These are phyloP conservation scores for Oryza meridionalis DNA, from an alignment of 176 grass and related monocot species.

Conservation along the genomic window DNA sequence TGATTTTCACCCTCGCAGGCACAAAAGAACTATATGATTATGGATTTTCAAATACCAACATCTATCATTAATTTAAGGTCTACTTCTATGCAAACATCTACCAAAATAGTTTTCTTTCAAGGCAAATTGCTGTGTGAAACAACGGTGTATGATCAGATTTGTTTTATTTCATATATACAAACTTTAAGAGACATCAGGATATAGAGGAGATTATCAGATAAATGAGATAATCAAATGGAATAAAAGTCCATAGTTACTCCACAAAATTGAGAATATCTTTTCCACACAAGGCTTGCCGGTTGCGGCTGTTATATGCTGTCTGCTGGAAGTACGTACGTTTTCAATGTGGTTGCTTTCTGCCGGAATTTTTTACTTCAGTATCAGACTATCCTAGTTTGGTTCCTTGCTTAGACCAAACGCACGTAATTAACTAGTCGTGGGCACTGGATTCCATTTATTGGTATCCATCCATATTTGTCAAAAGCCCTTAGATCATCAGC, in stretches of 20 bases:
- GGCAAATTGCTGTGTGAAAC: background rate
- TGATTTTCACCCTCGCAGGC: background rate
- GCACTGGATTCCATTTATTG: conserved; percentile 50
- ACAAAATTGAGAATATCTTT: background rate
- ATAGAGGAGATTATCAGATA: background rate
- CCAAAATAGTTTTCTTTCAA: background rate
- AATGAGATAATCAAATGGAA: background rate
- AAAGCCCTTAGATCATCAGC: conserved; percentile 2
- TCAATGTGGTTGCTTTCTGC: conserved; percentile 27
- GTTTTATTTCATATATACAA: background rate
- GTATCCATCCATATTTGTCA: conserved; percentile 40
- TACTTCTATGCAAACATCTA: background rate
- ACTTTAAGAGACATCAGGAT: background rate
- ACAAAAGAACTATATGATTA: background rate
- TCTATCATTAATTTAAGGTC: background rate
- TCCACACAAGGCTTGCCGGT: background rate
- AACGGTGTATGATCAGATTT: too few species aligned
- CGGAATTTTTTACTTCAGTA: conserved; percentile 19
- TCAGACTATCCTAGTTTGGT: background rate
- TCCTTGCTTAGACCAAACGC: conserved; percentile 45
- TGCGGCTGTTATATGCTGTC: conserved; percentile 7
- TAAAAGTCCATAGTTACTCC: background rate
- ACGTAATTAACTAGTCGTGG: background rate
- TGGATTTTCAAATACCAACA: conserved; percentile 1
- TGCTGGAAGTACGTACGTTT: background rate